Evolutionary conservation across 495 filamentous ascomycete genomes (phyloP).

Genomic region (Sphaerosporella brunnea): DNA sequence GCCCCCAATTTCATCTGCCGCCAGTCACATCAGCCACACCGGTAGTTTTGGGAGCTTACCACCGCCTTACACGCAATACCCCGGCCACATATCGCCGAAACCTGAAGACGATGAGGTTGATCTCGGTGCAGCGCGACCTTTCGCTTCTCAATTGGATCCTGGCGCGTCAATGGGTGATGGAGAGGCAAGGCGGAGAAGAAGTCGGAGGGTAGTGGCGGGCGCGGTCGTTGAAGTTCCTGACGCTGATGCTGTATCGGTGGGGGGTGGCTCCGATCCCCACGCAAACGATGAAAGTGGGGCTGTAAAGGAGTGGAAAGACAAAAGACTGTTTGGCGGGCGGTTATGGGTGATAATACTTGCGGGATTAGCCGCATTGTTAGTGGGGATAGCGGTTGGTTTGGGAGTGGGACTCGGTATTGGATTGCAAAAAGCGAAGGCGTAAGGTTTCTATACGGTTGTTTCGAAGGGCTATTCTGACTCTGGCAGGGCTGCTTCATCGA

Average conservation of each 20-base stretch:
- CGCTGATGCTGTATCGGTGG: too few species aligned
- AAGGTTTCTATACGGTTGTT: not conserved
- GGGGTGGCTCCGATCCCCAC: too few species aligned
- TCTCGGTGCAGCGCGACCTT: not conserved
- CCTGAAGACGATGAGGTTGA: slow-evolving; percentile 6
- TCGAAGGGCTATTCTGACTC: not conserved
- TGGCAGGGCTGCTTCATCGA: not conserved
- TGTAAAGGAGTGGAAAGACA: slow-evolving; percentile 19
- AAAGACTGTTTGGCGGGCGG: slow-evolving; percentile 11
- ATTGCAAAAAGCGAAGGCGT: not conserved
- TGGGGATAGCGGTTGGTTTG: slow-evolving; percentile 17
- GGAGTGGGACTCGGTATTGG: slow-evolving; percentile 22
- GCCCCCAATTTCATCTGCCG: slow-evolving; percentile 5
- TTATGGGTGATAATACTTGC: slow-evolving; percentile 9
- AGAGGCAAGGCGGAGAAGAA: not conserved
- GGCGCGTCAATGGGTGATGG: not conserved
- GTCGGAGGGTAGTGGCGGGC: slow-evolving; percentile 4
- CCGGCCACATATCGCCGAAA: slow-evolving; percentile 9
- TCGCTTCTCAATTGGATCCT: not conserved
- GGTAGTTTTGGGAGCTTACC: slow-evolving; percentile 13
- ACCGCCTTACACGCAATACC: slow-evolving; percentile 22
- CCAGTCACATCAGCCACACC: slow-evolving; percentile 9
- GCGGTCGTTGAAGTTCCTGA: not conserved
- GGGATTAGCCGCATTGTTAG: slow-evolving; percentile 7
- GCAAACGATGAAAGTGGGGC: slow-evolving; percentile 11